These are phyloP conservation scores for Euptelea pleiosperma DNA, from an alignment of 164 flowering plant species.

Conservation along the genomic window DNA sequence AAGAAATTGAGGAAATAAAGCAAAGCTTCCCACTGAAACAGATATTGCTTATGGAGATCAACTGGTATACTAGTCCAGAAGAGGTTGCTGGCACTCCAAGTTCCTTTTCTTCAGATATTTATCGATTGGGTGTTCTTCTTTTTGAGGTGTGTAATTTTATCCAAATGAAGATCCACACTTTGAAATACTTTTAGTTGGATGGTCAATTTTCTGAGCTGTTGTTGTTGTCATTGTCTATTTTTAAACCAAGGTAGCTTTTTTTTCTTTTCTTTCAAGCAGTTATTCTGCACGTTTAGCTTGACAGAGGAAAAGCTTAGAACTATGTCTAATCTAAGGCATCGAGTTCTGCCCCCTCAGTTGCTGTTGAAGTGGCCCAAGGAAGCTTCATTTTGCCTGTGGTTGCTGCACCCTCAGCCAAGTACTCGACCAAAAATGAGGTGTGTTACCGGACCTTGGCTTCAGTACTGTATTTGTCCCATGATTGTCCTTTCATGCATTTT, in stretches of 20 bases:
- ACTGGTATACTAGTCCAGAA: constrained; percentile 95
- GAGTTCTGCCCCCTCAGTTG: constrained; percentile 90
- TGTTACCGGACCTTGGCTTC: constrained; percentile 1
- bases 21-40: constrained; percentile 71
- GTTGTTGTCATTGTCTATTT: too few relatives aligned
- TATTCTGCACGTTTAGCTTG: constrained; percentile 73
- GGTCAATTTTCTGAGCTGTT: constrained; percentile 1
- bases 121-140: constrained; percentile 84
- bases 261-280: constrained; percentile 48
- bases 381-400: constrained; percentile 94
- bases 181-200: background rate
- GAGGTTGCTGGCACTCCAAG: constrained; percentile 65
- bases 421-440: constrained; percentile 81
- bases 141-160: constrained; percentile 63
- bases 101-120: constrained; percentile 84
- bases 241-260: constrained; percentile 12
- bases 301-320: constrained; percentile 78
- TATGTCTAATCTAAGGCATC: constrained; percentile 86
- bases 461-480: background rate
- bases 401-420: constrained; percentile 86
- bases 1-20: constrained; percentile 41
- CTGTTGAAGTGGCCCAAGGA: constrained; percentile 90
- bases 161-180: background rate
- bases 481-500: background rate
- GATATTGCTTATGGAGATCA: constrained; percentile 65